Conservation (phyloP, 2,329 filamentous ascomycete genomes). For the Sporothrix euskadiensis region DNA sequence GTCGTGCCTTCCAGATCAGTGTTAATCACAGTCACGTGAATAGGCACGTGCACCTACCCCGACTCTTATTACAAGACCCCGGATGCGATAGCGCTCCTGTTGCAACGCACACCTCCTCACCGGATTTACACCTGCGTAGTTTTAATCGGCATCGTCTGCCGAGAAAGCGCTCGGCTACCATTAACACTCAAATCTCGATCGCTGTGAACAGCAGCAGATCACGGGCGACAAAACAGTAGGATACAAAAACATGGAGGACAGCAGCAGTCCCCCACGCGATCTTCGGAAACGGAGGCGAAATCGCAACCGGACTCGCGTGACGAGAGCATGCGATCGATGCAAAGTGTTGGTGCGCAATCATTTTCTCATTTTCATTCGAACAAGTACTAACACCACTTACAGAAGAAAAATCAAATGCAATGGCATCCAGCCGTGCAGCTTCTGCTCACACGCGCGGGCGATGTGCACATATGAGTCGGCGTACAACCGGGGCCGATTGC, state of each 20-base stretch:
- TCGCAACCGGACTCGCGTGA: neutral
- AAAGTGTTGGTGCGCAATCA: neutral
- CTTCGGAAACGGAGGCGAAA: neutral
- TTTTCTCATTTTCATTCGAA: neutral
- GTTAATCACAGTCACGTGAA: neutral
- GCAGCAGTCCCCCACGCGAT: neutral
- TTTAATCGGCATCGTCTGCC: neutral
- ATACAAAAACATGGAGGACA: neutral
- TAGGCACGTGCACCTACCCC: neutral
- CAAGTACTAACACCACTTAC: neutral
- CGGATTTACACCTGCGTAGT: neutral
- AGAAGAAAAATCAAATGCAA: slow-evolving; percentile 25
- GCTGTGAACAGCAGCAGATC: neutral
- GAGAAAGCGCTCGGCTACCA: neutral
- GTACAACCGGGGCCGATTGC: slow-evolving; percentile 16
- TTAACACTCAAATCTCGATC: neutral
- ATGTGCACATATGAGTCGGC: slow-evolving; percentile 20
- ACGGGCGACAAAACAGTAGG: too few species aligned
- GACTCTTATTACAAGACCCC: too few species aligned
- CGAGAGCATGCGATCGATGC: slow-evolving; percentile 4
- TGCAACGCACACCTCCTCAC: neutral
- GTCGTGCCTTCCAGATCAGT: neutral
- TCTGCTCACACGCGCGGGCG: slow-evolving; percentile 1
- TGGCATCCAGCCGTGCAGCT: slow-evolving; percentile 20
- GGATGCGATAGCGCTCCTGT: neutral